Evolutionary conservation across 768 basidiomycete genomes (phyloP), one percentile per base, ranked within the genome.

Genomic region (Boletus barrowsii): DNA sequence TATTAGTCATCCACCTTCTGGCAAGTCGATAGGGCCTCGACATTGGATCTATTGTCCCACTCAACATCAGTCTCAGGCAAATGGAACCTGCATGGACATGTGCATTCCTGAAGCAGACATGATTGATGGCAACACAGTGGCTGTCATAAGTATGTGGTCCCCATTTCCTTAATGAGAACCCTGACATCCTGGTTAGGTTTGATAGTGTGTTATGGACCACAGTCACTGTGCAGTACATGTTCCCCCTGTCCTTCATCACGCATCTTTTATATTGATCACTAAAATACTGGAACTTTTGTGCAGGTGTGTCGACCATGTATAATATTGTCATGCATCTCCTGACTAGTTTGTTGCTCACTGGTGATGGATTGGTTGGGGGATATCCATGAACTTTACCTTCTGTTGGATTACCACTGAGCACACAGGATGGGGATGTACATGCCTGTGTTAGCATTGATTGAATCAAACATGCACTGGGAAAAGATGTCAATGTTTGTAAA

Each of bases 101-200:
- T n/a, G n/a, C n/a, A 0, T 83, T 93, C 58, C 76, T 94, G 17
- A 79, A 80, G 18, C 74, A 91, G 30, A 89, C 89, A 0, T 76
- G 89, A 15, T 79, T 95, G 53, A 93, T 58, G 93, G 92, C 2
- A 90, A 93, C 54, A 76, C 92, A 7, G 76, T 94, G 4, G 88
- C 92, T 11, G 87, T 93, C 7, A 83, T 93, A 53, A 86, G 88
- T 87, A 55, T 46, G 81, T 63, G 33, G 15, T 36, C 20, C 29
- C 14, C 26, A 18, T 44, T 36, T 55, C 9, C 15, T 29, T 33
- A 2, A 51, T 1, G 24, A 43, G 10, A 7, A 0, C n/a, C 22
- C 13, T 3, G 33, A n/a, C 33, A 10, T 3, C 8, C 24, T 41
- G 24, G 10, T n/a, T 26, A 90, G 89, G 80, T 26, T 81, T 95